Percentiles rank a stretch among this genome's conserved stretches.
Conservation (phyloP, 768 basidiomycete genomes). For the Podaxis sp. region DNA sequence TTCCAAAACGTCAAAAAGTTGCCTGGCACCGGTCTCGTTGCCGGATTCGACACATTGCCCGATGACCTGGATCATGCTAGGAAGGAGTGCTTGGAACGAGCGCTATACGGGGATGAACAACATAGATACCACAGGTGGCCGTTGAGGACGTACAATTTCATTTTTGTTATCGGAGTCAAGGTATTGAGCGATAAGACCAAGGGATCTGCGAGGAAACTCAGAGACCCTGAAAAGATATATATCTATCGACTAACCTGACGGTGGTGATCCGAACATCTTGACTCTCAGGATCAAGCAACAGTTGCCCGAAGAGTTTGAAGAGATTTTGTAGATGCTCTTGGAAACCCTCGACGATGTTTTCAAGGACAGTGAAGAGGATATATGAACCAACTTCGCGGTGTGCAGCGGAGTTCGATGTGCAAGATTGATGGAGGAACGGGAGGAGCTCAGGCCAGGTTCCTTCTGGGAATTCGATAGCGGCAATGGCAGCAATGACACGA, state of each 20-base stretch:
- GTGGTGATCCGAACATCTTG: conserved; percentile 89
- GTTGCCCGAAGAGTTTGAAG: conserved; percentile 74
- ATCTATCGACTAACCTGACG: conserved; percentile 53
- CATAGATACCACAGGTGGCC: not conserved
- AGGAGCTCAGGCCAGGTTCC: conserved; percentile 86
- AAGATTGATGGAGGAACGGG: conserved; percentile 81
- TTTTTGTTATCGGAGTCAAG: conserved; percentile 85
- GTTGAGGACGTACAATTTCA: conserved; percentile 64
- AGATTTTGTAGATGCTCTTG: conserved; percentile 71
- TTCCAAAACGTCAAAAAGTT: conserved; percentile 95
- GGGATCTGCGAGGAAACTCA: conserved; percentile 47
- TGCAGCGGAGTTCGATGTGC: conserved; percentile 59
- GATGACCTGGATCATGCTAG: conserved; percentile 86
- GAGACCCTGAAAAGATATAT: not conserved
- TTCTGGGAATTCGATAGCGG: conserved; percentile 78
- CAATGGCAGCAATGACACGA: conserved; percentile 91
- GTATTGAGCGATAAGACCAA: conserved; percentile 92
- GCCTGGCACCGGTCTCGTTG: conserved; percentile 81
- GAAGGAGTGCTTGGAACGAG: conserved; percentile 85
- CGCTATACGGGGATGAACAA: conserved; percentile 44
- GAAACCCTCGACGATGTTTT: conserved; percentile 89
- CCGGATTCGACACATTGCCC: conserved; percentile 76
- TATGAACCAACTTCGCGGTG: conserved; percentile 93
- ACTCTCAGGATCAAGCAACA: conserved; percentile 82
- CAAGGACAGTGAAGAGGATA: conserved; percentile 88